These are phyloP conservation scores for Phytophthora ramorum DNA, from an alignment of 352 stramenopile genomes.

Conservation along the genomic window DNA sequence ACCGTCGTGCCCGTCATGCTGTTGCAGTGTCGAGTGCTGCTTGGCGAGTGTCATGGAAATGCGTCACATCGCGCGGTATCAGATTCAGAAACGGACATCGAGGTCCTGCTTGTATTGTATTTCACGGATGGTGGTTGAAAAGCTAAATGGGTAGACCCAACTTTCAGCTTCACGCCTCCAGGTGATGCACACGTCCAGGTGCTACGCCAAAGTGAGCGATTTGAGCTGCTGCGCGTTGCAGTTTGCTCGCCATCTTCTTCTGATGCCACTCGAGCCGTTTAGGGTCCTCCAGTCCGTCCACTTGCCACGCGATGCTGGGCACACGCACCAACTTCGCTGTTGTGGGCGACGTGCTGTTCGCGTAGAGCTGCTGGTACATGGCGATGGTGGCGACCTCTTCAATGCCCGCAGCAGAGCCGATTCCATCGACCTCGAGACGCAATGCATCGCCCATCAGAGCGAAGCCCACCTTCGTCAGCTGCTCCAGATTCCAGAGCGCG, in stretches of 20 bases:
- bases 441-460: conserved; percentile 87
- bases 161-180: conserved; percentile 31
- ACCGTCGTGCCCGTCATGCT: conserved; percentile 34
- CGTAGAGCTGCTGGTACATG: conserved; percentile 90
- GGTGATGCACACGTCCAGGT: conserved; percentile 53
- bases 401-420: conserved; percentile 66
- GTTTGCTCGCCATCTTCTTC: conserved; percentile 96
- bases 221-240: conserved; percentile 82
- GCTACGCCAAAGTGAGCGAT: conserved; percentile 61
- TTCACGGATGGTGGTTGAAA: not conserved
- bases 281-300: conserved; percentile 64
- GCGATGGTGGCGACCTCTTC: conserved; percentile 95
- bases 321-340: conserved; percentile 89
- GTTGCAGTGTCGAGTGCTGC: conserved; percentile 8
- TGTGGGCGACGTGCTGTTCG: conserved; percentile 35
- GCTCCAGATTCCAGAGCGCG: conserved; percentile 92
- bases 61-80: conserved; percentile 20
- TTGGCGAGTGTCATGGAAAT: conserved; percentile 1
- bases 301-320: conserved; percentile 82
- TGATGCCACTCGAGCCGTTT: conserved; percentile 92
- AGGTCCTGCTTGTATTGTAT: not conserved
- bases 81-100: conserved; percentile 31
- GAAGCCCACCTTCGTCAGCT: conserved; percentile 93
- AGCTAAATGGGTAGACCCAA: not conserved
- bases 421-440: conserved; percentile 51